Base-by-base conservation (phyloP, 108 stramenopile genomes). In the Pseudonitzschia delicatissima region DNA sequence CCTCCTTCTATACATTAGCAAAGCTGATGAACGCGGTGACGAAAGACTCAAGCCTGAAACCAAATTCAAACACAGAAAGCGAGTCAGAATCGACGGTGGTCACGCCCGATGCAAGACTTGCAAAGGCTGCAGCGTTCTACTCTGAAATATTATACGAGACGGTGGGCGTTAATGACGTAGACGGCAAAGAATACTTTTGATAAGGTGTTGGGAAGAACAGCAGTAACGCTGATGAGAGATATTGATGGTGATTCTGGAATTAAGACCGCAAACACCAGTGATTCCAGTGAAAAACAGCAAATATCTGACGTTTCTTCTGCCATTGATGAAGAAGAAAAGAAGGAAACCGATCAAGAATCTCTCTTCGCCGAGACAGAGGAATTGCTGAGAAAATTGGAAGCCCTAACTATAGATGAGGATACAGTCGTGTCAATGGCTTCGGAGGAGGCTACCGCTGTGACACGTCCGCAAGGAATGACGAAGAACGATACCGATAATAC, bases 21-120 rank as follows among this genome's bases (percentile, higher is more conserved):
- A 44, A 45, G 15, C 36, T 74, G 61, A 63, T 78, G 69, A 69
- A 64, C 48, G 44, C 34, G 23, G 57, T 69, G 12, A 80, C 70
- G 0, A 39, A 40, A 4, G 29, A 18, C 21, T 12, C 44, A 5
- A 28, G 23, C 40, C 5, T 28, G 26, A 18, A 61, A 35, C n/a
- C 47, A 21, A 48, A 48, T 23, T 1, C 47, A 8, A 7, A 57
- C 15, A 2, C 29, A 1, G 29, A 32, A 25, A 51, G 25, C 27
- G 50, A 51, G 25, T 28, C 27, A 12, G 53, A 55, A 55, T n/a
- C 84, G 62, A 29, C 37, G 39, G 60, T 61, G 18, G 60, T 75
- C 18, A 83, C 87, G 3, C 96, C 98, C 13, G 98, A 99, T 81
- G 92, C 88, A 18, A 74, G 96, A 31, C 79, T 98, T 27, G 89